A percentile compares a stretch with the other conserved stretches of the same genome.
Evolutionary conservation across 805 yeast species (phyloP).

Genomic region (Yamadazyma sp.): DNA sequence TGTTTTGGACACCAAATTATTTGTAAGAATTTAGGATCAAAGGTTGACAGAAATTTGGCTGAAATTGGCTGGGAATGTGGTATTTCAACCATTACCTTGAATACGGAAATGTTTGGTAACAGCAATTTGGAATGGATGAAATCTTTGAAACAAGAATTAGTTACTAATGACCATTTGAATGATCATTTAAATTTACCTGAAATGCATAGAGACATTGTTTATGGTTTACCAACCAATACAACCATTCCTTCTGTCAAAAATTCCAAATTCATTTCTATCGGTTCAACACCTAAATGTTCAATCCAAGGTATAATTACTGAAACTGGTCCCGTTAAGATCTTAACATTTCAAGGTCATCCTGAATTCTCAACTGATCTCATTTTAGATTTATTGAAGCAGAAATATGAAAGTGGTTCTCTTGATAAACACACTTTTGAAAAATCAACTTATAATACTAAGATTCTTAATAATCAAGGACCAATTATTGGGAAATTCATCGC

Average conservation of each 20-base stretch:
- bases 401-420: slow-evolving; percentile 16
- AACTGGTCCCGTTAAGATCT: slow-evolving; percentile 42
- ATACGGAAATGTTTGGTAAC: slow-evolving; percentile 33
- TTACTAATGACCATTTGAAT: slow-evolving; percentile 4
- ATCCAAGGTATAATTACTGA: slow-evolving; percentile 62
- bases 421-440: slow-evolving; percentile 25
- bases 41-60: slow-evolving; percentile 47
- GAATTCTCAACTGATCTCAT: slow-evolving; percentile 53
- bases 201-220: slow-evolving; percentile 39
- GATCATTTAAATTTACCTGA: slow-evolving; percentile 35
- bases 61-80: slow-evolving; percentile 76
- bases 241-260: slow-evolving; percentile 16
- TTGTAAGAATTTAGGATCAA: slow-evolving; percentile 61
- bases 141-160: slow-evolving; percentile 33
- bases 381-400: slow-evolving; percentile 20
- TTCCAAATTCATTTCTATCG: slow-evolving; percentile 38
- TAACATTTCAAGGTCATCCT: slow-evolving; percentile 90
- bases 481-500: slow-evolving; percentile 34
- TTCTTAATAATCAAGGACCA: slow-evolving; percentile 39
- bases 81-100: slow-evolving; percentile 46
- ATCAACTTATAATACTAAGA: slow-evolving; percentile 26
- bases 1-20: slow-evolving; percentile 89
- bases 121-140: slow-evolving; percentile 9
- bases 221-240: slow-evolving; percentile 36
- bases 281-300: slow-evolving; percentile 52